Conservation (phyloP, 768 basidiomycete genomes). For the Leccinum broughii region DNA sequence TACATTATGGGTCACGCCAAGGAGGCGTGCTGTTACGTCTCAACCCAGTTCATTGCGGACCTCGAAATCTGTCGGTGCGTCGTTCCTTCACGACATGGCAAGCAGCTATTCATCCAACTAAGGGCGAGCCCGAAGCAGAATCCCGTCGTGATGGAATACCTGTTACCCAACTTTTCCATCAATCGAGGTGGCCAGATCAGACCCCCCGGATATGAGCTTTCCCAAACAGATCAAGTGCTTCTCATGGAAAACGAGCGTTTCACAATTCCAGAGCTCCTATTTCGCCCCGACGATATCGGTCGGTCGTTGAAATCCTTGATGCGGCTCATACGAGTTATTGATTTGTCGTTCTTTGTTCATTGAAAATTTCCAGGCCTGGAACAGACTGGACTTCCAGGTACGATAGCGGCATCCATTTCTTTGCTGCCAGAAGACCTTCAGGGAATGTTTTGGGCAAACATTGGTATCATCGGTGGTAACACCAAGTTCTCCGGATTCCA, state of each 20-base stretch:
- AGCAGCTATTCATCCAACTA: slow-evolving; percentile 22
- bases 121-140: slow-evolving; percentile 61
- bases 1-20: slow-evolving; percentile 92
- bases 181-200: slow-evolving; percentile 62
- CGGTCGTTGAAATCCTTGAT: slow-evolving; percentile 27
- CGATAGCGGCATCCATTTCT: slow-evolving; percentile 74
- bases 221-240: slow-evolving; percentile 67
- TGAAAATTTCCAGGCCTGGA: slow-evolving; percentile 55
- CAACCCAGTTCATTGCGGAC: slow-evolving; percentile 68
- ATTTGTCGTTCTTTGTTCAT: slow-evolving; percentile 6
- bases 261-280: slow-evolving; percentile 88
- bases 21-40: slow-evolving; percentile 87
- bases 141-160: slow-evolving; percentile 80
- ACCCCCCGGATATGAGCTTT: slow-evolving; percentile 49
- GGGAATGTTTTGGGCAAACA: slow-evolving; percentile 96
- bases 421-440: slow-evolving; percentile 77
- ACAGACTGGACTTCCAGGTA: slow-evolving; percentile 76
- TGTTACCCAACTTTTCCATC: slow-evolving; percentile 83
- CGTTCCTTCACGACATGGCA: slow-evolving; percentile 15
- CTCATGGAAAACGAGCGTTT: slow-evolving; percentile 92
- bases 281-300: slow-evolving; percentile 91
- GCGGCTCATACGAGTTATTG: slow-evolving; percentile 6
- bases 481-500: slow-evolving; percentile 74
- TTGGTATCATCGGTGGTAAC: slow-evolving; percentile 86
- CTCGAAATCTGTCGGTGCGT: slow-evolving; percentile 78